These are phyloP conservation scores for Globisporangium splendens DNA, from an alignment of 352 stramenopile species.

Conservation along the genomic window DNA sequence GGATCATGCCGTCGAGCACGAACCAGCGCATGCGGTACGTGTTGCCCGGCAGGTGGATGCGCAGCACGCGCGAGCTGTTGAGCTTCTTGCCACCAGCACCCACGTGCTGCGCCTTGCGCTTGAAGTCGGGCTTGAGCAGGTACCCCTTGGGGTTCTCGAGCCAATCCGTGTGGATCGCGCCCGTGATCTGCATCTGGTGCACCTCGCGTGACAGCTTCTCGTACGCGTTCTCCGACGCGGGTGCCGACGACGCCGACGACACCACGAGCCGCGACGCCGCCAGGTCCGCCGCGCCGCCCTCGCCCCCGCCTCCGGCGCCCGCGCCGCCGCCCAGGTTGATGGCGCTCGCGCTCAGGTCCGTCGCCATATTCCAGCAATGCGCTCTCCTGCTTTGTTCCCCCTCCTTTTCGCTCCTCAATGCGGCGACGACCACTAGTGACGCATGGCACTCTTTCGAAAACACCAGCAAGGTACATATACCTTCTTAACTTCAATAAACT, in stretches of 20 bases:
- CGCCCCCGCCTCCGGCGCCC: slow-evolving; percentile 20
- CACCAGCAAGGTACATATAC: neutral
- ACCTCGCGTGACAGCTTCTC: slow-evolving; percentile 88
- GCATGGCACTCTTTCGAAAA: neutral
- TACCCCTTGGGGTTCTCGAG: slow-evolving; percentile 88
- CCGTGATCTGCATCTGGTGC: slow-evolving; percentile 87
- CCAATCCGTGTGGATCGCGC: slow-evolving; percentile 87
- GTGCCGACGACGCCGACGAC: slow-evolving; percentile 18
- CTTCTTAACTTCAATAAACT: neutral
- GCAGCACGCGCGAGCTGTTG: slow-evolving; percentile 70
- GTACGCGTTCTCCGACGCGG: slow-evolving; percentile 75
- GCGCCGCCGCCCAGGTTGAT: slow-evolving; percentile 32
- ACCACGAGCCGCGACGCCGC: slow-evolving; percentile 11
- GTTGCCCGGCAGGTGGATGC: slow-evolving; percentile 75
- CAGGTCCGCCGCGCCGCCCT: slow-evolving; percentile 14
- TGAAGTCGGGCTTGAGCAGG: slow-evolving; percentile 87
- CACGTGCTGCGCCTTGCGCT: slow-evolving; percentile 82
- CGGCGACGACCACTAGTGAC: neutral
- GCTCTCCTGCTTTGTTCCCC: neutral
- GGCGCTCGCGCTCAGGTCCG: slow-evolving; percentile 45
- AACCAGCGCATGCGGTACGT: slow-evolving; percentile 84
- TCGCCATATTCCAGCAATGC: slow-evolving; percentile 23
- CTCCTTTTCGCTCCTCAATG: neutral
- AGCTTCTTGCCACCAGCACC: slow-evolving; percentile 85
- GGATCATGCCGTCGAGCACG: slow-evolving; percentile 86